phyloP scores from a whole-genome alignment of 495 filamentous ascomycete species.

The Tuber aestivum region DNA sequence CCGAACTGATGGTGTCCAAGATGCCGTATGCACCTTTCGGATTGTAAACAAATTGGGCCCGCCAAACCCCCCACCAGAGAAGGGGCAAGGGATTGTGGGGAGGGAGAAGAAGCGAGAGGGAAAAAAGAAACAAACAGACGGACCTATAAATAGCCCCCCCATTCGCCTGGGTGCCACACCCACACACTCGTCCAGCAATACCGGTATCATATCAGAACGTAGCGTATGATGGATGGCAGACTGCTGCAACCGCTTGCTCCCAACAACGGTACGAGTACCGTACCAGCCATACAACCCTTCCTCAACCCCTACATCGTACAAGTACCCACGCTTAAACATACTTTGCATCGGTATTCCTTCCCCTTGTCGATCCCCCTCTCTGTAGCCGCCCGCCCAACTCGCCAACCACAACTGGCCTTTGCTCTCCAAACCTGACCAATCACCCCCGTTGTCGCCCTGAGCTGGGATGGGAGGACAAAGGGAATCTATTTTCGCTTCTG shows the following conservation, averaged over 20 bases:
- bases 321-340: background rate
- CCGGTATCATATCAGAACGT: too few relatives aligned
- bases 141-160: background rate
- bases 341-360: background rate
- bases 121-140: background rate
- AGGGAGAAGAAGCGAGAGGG: background rate
- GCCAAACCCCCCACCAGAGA: background rate
- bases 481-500: background rate
- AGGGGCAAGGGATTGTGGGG: background rate
- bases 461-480: background rate
- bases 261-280: background rate
- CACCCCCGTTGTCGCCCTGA: background rate
- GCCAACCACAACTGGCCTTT: background rate
- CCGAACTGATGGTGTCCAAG: background rate
- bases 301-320: background rate
- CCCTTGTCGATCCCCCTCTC: background rate
- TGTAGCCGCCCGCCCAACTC: background rate
- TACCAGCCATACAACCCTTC: background rate
- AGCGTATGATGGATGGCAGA: too few relatives aligned
- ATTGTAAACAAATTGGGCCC: background rate
- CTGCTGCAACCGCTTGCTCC: background rate
- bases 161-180: background rate
- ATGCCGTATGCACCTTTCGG: background rate
- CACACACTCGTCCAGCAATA: background rate
- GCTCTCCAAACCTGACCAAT: background rate